Percentiles rank a stretch among this genome's conserved stretches.
Conservation (phyloP, 2,329 filamentous ascomycete species). For the Zymoseptoria pseudotritici region DNA sequence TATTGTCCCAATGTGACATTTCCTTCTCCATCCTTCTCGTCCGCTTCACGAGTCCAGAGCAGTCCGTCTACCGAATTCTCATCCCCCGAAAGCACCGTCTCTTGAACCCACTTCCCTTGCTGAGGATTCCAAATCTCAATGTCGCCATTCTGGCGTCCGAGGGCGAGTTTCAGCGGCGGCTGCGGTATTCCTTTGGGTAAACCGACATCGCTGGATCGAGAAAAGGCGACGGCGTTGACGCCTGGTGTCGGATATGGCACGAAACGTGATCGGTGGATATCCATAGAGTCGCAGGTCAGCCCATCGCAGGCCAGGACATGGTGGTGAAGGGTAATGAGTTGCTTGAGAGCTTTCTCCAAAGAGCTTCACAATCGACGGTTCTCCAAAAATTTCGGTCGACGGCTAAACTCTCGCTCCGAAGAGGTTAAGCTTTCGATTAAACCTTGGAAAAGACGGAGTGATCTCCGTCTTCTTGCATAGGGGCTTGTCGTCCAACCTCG, state of each 20-base stretch:
- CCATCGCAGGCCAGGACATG: background rate
- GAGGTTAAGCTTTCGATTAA: background rate
- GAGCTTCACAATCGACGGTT: background rate
- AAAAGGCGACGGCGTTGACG: constrained; percentile 93
- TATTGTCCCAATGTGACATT: constrained; percentile 61
- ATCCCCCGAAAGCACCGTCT: constrained; percentile 67
- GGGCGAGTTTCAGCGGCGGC: constrained; percentile 66
- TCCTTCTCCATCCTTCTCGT: constrained; percentile 58
- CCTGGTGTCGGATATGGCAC: constrained; percentile 84
- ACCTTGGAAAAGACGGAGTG: background rate
- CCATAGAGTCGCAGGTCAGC: constrained; percentile 51
- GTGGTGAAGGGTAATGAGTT: background rate
- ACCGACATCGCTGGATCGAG: constrained; percentile 54
- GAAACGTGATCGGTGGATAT: constrained; percentile 95
- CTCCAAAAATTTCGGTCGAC: background rate
- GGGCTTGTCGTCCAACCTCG: too few relatives aligned
- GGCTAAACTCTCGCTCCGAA: background rate
- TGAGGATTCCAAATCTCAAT: constrained; percentile 97
- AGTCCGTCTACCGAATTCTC: constrained; percentile 77
- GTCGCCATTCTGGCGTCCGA: constrained; percentile 88
- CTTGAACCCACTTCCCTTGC: constrained; percentile 78
- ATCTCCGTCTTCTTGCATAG: background rate
- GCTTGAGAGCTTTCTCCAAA: background rate
- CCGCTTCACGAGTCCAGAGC: constrained; percentile 81
- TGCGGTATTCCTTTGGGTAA: constrained; percentile 33